Percentiles rank a stretch among this genome's conserved stretches.
These are phyloP conservation scores for Trichoderma koningiopsis DNA, from an alignment of 2,329 filamentous ascomycete species.

Conservation along the genomic window DNA sequence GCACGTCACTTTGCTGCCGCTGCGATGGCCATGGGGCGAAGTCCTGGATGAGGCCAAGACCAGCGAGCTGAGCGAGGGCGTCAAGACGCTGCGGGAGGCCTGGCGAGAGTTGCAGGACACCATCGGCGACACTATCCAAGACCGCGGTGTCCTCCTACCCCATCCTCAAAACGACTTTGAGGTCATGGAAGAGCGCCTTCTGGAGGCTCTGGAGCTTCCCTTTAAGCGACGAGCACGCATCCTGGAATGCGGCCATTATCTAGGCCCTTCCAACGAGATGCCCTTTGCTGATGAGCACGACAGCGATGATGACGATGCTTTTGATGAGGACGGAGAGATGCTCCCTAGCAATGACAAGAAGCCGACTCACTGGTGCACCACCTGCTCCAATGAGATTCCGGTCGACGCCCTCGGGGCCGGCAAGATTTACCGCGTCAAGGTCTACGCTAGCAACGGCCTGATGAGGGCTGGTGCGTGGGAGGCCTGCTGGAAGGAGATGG, in stretches of 20 bases:
- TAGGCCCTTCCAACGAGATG: slow-evolving; percentile 60
- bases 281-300: slow-evolving; percentile 48
- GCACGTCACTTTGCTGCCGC: slow-evolving; percentile 74
- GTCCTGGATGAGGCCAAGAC: slow-evolving; percentile 51
- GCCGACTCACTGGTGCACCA: slow-evolving; percentile 58
- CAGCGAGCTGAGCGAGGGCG: slow-evolving; percentile 47
- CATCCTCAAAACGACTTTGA: slow-evolving; percentile 82
- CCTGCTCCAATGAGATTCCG: slow-evolving; percentile 57
- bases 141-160: slow-evolving; percentile 72
- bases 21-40: slow-evolving; percentile 65
- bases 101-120: slow-evolving; percentile 71
- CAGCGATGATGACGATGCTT: slow-evolving; percentile 50
- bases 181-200: slow-evolving; percentile 72
- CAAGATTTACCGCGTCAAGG: slow-evolving; percentile 74
- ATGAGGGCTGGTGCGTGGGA: slow-evolving; percentile 92
- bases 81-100: slow-evolving; percentile 59
- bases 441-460: slow-evolving; percentile 92
- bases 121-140: slow-evolving; percentile 70
- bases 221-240: slow-evolving; percentile 66
- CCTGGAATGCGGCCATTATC: slow-evolving; percentile 75
- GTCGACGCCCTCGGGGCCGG: slow-evolving; percentile 55
- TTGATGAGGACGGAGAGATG: slow-evolving; percentile 36
- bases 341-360: slow-evolving; percentile 32
- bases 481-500: slow-evolving; percentile 96
- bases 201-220: slow-evolving; percentile 74